Evolutionary conservation across 768 basidiomycete genomes (phyloP), one percentile per base, ranked within the genome.

Genomic region (Sarcomyxa edulis): DNA sequence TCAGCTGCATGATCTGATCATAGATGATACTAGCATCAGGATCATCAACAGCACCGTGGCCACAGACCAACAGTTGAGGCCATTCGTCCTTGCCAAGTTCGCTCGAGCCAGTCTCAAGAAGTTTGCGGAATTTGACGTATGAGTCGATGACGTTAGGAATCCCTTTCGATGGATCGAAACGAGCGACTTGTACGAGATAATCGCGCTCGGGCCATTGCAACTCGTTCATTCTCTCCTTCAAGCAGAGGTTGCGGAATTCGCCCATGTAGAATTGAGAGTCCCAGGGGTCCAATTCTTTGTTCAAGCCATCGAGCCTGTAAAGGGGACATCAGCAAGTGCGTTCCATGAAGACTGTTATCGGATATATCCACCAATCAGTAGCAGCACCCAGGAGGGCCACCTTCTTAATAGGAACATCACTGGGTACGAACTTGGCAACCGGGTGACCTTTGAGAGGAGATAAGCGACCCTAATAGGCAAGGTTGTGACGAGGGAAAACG

Each of bases 11-110:
- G 45, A 81, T 69, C 54, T 88, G 73, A 47, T 90, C 88, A 56
- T 90, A 90, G 59, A 91, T 90, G 66, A 88, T 87, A 60, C 81
- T 88, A 10, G 91, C 91, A 67, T 96, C 91, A 11, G 91, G 93
- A 60, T 96, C 93, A 50, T 96, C 93, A 43, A 96, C 90, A 19
- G 85, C 86, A 38, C 91, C 91, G 56, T 96, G 93, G 15, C 93
- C 93, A 58, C 87, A 89, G 48, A 91, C 60, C 51, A 91, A 65
- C 48, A 91, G 60, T 56, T 91, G 88, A 40, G 88, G 88, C 29
- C 69, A 66, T 37, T 81, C 77, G 5, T 75, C 67, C 24, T 65
- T 65, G 9, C 48, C 51, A 33, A 73, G 50, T 5, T 72, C 62
- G 6, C 61, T 58, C 19, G 66, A 64, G 15, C 66, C 64, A 36